Conservation (phyloP, 2,329 filamentous ascomycete species). For the Aphanocladium album region DNA sequence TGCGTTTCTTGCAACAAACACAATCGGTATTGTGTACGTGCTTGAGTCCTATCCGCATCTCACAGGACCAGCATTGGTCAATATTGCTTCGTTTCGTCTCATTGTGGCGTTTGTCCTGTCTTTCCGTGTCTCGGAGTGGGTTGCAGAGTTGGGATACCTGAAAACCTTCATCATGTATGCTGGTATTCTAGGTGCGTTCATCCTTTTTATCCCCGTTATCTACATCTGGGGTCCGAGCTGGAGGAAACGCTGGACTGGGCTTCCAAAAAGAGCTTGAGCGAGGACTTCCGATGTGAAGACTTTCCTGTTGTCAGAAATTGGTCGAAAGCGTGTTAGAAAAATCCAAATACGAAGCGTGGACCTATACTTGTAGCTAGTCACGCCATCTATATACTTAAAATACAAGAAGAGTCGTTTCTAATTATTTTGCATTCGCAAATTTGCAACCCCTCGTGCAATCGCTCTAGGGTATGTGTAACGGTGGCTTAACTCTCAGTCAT, state of each 20-base stretch:
- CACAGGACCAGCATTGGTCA: conserved; percentile 27
- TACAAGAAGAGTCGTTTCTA: too few species aligned
- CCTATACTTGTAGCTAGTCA: too few species aligned
- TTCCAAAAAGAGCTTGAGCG: not conserved
- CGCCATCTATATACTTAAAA: too few species aligned
- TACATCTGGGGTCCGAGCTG: conserved; percentile 18
- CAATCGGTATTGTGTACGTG: conserved; percentile 26
- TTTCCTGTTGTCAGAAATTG: too few species aligned
- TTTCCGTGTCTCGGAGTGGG: conserved; percentile 24
- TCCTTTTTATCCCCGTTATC: conserved; percentile 25
- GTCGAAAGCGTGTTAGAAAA: too few species aligned
- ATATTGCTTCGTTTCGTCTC: conserved; percentile 27
- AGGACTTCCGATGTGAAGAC: too few species aligned
- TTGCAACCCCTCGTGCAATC: too few species aligned
- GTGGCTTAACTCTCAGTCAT: too few species aligned
- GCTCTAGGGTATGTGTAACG: too few species aligned
- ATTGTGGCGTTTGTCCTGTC: conserved; percentile 26
- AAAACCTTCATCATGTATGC: conserved; percentile 26
- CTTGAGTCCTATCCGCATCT: conserved; percentile 28
- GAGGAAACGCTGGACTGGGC: conserved; percentile 2
- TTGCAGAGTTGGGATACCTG: conserved; percentile 23
- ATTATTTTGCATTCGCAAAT: too few species aligned
- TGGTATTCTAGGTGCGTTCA: conserved; percentile 26
- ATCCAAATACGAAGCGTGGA: too few species aligned
- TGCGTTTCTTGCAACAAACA: conserved; percentile 23